phyloP scores from a whole-genome alignment of 257 asterid species.

The Agastache rugosa region DNA sequence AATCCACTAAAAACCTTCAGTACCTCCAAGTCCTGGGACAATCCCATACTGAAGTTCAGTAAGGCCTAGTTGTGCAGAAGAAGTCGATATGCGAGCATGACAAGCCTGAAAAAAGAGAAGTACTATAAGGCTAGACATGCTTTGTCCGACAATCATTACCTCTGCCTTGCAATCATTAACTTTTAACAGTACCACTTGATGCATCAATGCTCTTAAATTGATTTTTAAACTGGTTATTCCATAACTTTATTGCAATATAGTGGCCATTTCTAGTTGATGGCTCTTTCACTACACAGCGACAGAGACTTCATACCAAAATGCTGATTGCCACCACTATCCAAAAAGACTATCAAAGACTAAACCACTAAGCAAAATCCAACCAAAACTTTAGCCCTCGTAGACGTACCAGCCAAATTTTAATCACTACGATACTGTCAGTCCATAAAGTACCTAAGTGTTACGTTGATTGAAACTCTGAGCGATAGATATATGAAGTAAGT shows the following conservation, averaged over 20 bases:
- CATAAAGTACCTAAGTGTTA: not conserved
- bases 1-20: not conserved
- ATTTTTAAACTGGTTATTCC: too few relatives aligned
- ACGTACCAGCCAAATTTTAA: not conserved
- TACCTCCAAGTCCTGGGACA: constrained; percentile 73
- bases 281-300: too few relatives aligned
- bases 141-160: constrained; percentile 2
- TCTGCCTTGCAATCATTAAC: not conserved
- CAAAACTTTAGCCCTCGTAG: not conserved
- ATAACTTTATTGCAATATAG: too few relatives aligned
- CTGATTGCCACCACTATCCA: not conserved
- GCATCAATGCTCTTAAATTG: constrained; percentile 14
- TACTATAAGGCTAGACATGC: not conserved
- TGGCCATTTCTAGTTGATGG: too few relatives aligned
- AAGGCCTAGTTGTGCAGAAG: constrained; percentile 60
- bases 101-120: constrained; percentile 51
- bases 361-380: not conserved
- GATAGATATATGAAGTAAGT: not conserved
- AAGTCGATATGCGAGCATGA: constrained; percentile 63
- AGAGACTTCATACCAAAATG: too few relatives aligned
- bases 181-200: constrained; percentile 22
- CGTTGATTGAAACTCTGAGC: not conserved
- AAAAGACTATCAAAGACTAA: constrained; percentile 7
- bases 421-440: not conserved
- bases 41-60: constrained; percentile 63